Evolutionary conservation across 148 eudicot species (phyloP).

Genomic region (Camellia japonica): DNA sequence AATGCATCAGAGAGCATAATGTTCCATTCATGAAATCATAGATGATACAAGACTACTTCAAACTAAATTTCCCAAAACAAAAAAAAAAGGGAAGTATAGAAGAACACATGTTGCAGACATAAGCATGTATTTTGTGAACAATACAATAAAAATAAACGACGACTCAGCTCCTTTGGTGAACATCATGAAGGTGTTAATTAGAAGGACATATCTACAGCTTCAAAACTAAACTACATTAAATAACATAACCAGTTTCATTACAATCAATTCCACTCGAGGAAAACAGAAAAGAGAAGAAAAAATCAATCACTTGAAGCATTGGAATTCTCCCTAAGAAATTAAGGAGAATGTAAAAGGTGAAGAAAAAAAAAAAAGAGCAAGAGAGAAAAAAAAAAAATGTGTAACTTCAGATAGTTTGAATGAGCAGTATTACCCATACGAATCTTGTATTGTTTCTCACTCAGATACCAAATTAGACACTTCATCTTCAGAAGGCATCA

Average conservation of each 20-base stretch:
- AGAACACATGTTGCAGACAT: background rate
- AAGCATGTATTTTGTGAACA: background rate
- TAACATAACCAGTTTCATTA: background rate
- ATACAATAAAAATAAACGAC: background rate
- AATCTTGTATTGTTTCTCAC: slow-evolving; percentile 51
- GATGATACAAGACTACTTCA: background rate
- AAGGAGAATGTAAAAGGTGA: background rate
- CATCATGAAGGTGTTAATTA: background rate
- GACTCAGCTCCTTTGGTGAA: background rate
- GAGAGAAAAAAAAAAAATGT: background rate
- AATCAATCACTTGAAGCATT: background rate
- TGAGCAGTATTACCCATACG: slow-evolving; percentile 55
- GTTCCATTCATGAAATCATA: background rate
- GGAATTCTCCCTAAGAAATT: background rate
- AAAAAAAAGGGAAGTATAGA: background rate
- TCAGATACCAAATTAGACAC: slow-evolving; percentile 50
- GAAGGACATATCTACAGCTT: background rate
- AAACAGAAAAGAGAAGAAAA: background rate
- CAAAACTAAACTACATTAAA: background rate
- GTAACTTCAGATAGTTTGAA: background rate
- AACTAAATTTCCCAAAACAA: background rate
- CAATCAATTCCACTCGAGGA: background rate
- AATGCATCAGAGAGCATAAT: background rate
- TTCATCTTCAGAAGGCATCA: slow-evolving; percentile 72
- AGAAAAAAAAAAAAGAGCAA: background rate